phyloP scores from a whole-genome alignment of 2,329 filamentous ascomycete genomes.

The Acephala macrosclerotiorum region DNA sequence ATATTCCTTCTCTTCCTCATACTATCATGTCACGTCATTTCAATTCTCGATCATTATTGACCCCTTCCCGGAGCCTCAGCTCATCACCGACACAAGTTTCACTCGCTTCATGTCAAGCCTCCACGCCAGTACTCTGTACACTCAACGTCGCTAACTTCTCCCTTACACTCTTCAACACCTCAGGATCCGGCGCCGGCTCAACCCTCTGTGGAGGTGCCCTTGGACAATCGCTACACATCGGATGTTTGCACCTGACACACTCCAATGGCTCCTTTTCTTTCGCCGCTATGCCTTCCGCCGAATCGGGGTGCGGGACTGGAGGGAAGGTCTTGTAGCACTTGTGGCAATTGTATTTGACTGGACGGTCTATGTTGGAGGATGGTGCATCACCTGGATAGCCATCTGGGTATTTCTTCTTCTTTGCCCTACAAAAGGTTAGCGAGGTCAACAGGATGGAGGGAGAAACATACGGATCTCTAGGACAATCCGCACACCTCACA shows the following conservation, averaged over 20 bases:
- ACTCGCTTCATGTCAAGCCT: not conserved
- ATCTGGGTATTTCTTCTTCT: constrained; percentile 72
- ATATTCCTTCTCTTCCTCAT: constrained; percentile 1
- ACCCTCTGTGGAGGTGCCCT: constrained; percentile 56
- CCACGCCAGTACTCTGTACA: constrained; percentile 15
- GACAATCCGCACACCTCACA: constrained; percentile 79
- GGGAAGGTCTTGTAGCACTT: constrained; percentile 67
- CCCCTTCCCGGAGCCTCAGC: not conserved
- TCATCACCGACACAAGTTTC: not conserved
- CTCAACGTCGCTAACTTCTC: constrained; percentile 54
- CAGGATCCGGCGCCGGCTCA: constrained; percentile 67
- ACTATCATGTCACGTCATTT: not conserved
- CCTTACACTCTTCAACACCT: constrained; percentile 64
- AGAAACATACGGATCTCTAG: constrained; percentile 75
- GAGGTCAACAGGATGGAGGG: not conserved
- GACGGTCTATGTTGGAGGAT: constrained; percentile 46
- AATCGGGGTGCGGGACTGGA: constrained; percentile 37
- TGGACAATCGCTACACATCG: constrained; percentile 65
- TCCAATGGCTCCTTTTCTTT: constrained; percentile 43
- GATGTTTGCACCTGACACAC: constrained; percentile 67
- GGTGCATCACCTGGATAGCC: constrained; percentile 70
- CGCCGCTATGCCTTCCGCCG: constrained; percentile 19
- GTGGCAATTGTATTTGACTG: constrained; percentile 65
- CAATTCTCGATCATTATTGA: no score
- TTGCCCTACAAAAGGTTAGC: constrained; percentile 55